These are phyloP conservation scores for Ustilago xerochloae DNA, from an alignment of 1,284 basidiomycete species.

Conservation along the genomic window DNA sequence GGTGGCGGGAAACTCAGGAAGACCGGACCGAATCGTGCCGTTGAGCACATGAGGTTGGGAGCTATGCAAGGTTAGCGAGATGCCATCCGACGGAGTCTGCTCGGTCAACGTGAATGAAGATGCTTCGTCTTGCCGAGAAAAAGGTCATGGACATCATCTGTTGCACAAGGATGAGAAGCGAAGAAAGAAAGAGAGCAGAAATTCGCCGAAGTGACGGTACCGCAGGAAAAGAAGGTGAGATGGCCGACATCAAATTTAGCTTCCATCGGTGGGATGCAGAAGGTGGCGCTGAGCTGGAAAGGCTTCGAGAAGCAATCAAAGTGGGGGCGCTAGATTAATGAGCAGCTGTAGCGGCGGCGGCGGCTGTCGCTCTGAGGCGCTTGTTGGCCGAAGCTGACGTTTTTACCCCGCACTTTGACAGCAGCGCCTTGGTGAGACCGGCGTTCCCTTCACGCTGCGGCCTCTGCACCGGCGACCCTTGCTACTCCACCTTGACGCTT, in stretches of 20 bases:
- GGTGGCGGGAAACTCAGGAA: not conserved
- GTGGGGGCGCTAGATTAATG: not conserved
- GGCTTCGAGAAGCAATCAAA: not conserved
- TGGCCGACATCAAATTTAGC: not conserved
- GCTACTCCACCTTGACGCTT: not conserved
- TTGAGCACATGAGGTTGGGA: not conserved
- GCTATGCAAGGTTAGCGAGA: not conserved
- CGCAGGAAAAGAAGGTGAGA: not conserved
- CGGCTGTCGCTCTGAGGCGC: too few relatives aligned
- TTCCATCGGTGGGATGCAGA: not conserved
- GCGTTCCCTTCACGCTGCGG: not conserved
- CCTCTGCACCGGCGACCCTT: constrained; percentile 3
- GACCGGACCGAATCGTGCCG: not conserved
- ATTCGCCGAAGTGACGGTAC: not conserved
- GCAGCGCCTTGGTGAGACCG: not conserved
- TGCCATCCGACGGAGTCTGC: not conserved
- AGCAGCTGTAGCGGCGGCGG: too few relatives aligned
- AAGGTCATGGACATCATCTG: not conserved
- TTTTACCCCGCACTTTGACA: constrained; percentile 1
- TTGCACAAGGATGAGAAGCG: not conserved
- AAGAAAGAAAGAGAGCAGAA: not conserved
- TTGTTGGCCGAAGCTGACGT: not conserved
- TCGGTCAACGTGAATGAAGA: not conserved
- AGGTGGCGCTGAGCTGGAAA: not conserved
- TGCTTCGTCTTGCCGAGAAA: not conserved